Evolutionary conservation across 805 yeast genomes (phyloP), one percentile per base, ranked within the genome.

Genomic region (Priceomyces medius): DNA sequence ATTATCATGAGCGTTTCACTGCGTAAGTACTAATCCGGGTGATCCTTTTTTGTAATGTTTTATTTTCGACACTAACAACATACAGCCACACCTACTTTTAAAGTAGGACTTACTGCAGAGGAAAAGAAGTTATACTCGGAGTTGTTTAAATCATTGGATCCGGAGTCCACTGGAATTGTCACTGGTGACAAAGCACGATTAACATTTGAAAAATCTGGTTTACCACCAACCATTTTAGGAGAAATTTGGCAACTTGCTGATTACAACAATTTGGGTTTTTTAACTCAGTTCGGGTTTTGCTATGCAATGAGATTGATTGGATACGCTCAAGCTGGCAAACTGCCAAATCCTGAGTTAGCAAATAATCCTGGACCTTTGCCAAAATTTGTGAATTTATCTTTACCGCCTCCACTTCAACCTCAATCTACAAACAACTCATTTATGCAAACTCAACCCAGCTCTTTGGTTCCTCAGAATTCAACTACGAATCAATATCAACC

Each of bases 181-280:
- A 85, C 97, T 3, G 99, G 99, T 26, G 90, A 85, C 28, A 80
- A 83, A 29, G 87, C 96, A 9, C 79, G 93, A 50, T 74, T 88
- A 9, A 72, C 95, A 5, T 81, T 93, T 48, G 96, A 89, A 53
- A 85, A 85, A 44, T 82, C 95, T 3, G 95, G 95, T 1, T 73
- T 93, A 36, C 81, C 93, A 4, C 83, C 95, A 3, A 71, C 81
- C 13, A 67, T 77, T 21, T 71, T 93, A 26, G 96, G 97, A 7
- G 93, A 89, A 63, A 83, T 93, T 48, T 93, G 99, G 99, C 90
- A 86, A 61, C 60, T 85, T 26, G 89, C 96, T n/a, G 99, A 93
- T 64, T 76, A 79, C n/a, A 82, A 80, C 44, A 88, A 88, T 66
- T 74, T 81, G 48, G 99, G 99, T 0, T 85, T 83, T 55, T 71